These are phyloP conservation scores for Penicillium goetzii DNA, from an alignment of 495 filamentous ascomycete species.

Conservation along the genomic window DNA sequence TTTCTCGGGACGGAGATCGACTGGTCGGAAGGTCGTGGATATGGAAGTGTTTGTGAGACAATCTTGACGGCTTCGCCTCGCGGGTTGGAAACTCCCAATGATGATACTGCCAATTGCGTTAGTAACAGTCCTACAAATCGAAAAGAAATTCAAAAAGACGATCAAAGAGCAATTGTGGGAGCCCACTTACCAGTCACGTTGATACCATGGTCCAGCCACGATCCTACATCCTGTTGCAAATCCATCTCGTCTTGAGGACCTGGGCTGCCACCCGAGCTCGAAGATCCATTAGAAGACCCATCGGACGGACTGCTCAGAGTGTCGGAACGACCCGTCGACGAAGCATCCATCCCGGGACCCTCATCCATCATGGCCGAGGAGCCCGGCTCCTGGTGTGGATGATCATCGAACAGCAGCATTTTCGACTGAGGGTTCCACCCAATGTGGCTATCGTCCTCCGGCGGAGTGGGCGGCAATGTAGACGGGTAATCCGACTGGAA, in stretches of 20 bases:
- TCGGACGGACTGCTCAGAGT: slow-evolving; percentile 42
- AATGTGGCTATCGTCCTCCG: slow-evolving; percentile 49
- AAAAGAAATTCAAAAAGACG: not conserved
- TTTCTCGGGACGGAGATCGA: slow-evolving; percentile 36
- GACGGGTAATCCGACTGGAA: slow-evolving; percentile 42
- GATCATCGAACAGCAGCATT: slow-evolving; percentile 41
- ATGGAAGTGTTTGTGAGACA: slow-evolving; percentile 66
- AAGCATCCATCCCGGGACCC: slow-evolving; percentile 40
- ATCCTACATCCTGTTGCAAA: slow-evolving; percentile 39
- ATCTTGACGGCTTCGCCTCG: slow-evolving; percentile 55
- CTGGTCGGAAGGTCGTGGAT: slow-evolving; percentile 56
- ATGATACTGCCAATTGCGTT: slow-evolving; percentile 35
- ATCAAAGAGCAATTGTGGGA: not conserved
- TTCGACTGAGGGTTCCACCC: slow-evolving; percentile 44
- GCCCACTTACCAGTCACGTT: slow-evolving; percentile 44
- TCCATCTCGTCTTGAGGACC: slow-evolving; percentile 46
- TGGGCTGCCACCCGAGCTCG: slow-evolving; percentile 44
- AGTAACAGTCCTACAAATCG: slow-evolving; percentile 13
- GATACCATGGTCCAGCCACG: slow-evolving; percentile 51
- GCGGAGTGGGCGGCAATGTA: slow-evolving; percentile 46
- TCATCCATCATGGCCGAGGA: slow-evolving; percentile 44
- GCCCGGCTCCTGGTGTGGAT: slow-evolving; percentile 34
- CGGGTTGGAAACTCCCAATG: slow-evolving; percentile 39
- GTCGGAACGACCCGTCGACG: slow-evolving; percentile 33
- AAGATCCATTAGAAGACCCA: slow-evolving; percentile 40